Base-by-base conservation (phyloP, 2,329 filamentous ascomycete genomes). In the Rhynchosporium graminicola region DNA sequence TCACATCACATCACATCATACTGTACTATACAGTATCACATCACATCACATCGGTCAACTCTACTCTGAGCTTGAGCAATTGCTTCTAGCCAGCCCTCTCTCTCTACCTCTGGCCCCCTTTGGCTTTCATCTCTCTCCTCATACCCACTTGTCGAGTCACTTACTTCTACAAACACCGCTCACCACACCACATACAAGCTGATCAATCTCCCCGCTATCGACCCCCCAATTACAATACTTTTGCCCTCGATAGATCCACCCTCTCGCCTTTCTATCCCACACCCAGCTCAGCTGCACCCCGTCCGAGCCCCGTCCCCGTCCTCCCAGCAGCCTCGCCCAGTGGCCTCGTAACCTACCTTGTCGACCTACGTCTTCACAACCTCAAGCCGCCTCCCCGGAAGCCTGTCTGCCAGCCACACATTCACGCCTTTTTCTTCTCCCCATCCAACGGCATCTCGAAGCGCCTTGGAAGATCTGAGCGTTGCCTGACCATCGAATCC, bases 241-340 rank as follows among this genome's bases (percentile, higher is more conserved):
- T 70, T 71, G 69, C 63, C 64, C 65, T 70, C 65, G 69, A 62
- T 64, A 62, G 55, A 57, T 64, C 61, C 38, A 60, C 59, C 28
- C 58, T 40, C 36, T 31, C 50, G 50, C 50, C 10, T 59, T 33
- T 31, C 42, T 42, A 50, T n/a, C 42, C 42, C 20, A 38, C 52
- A 31, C 47, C 40, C 51, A 61, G 48, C 62, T 64, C 20, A 20
- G 20, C 20, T 20, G 20, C 20, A 20, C 20, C 20, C 20, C 20
- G 20, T 20, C 20, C 20, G 20, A 20, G 20, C 33, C 33, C 33
- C 33, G 33, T 28, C 62, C 54, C 54, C 62, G 20, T 33, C 28
- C 42, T 13, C 45, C 15, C 56, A 28, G 51, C 63, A 65, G 62
- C 59, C 65, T 69, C 59, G 65, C 60, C 60, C 63, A 65, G 52